Evolutionary conservation across 1,139 yeast genomes (phyloP).

Genomic region (Geotrichum armillariae): DNA sequence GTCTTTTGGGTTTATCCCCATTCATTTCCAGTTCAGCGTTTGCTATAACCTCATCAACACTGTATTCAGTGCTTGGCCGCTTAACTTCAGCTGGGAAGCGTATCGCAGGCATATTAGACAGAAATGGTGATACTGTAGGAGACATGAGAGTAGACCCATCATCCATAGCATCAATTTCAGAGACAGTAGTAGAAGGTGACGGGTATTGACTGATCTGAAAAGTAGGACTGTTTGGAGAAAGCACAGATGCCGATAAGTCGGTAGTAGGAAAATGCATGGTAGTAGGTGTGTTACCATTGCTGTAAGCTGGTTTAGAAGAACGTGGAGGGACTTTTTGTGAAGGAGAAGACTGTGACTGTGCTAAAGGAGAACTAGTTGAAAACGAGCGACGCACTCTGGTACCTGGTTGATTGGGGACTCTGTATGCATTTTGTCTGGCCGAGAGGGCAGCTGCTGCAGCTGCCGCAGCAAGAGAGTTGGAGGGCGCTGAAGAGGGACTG

Average conservation of each 20-base stretch:
- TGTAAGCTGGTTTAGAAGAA: slow-evolving; percentile 6
- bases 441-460: slow-evolving; percentile 22
- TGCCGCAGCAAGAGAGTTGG: slow-evolving; percentile 17
- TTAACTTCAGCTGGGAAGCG: slow-evolving; percentile 20
- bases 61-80: slow-evolving; percentile 15
- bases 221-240: slow-evolving; percentile 19
- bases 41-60: slow-evolving; percentile 13
- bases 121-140: slow-evolving; percentile 22
- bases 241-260: slow-evolving; percentile 10
- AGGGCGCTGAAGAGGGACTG: slow-evolving; percentile 1
- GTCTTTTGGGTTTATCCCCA: slow-evolving; percentile 16
- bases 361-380: slow-evolving; percentile 11
- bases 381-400: slow-evolving; percentile 16
- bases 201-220: slow-evolving; percentile 9
- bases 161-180: slow-evolving; percentile 14
- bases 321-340: slow-evolving; percentile 1
- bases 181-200: slow-evolving; percentile 17
- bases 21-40: background rate
- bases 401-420: slow-evolving; percentile 10
- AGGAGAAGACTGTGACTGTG: slow-evolving; percentile 10
- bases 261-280: slow-evolving; percentile 12
- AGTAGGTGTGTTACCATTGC: slow-evolving; percentile 8
- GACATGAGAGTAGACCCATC: slow-evolving; percentile 18
- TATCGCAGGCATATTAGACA: slow-evolving; percentile 18
- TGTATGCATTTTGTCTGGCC: slow-evolving; percentile 16